Base-by-base conservation (phyloP, 768 basidiomycete genomes). In the Serendipita indica region DNA sequence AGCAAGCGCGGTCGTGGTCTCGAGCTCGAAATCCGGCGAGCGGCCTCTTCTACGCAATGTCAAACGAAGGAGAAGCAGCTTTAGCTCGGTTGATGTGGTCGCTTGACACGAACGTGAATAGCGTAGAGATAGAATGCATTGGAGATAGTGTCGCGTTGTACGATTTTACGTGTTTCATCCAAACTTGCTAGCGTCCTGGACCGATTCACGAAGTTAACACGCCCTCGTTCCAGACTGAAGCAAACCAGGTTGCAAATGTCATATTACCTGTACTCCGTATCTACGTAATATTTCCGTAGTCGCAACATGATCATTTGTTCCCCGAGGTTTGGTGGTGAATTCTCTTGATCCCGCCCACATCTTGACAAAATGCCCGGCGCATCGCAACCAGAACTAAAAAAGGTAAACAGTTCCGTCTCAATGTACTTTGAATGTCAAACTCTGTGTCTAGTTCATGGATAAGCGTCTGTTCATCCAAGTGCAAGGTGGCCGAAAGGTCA, bases 361-460 rank as follows among this genome's bases (percentile, higher is more conserved):
- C n/a, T n/a, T n/a, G n/a, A n/a, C 65, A 73, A 62, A 68, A 89
- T 92, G 89, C 90, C 89, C 39, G 90, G 91, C 76, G 88, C 90
- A 65, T 89, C 91, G 43, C 90, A 96, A 71, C 94, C 94, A 61
- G 94, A 98, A 70, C 79, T 98, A 61, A 98, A 96, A 79, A 98
- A 94, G 83, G 94, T 92, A n/a, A n/a, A 63, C 60, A 10, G 57
- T 20, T 58, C 22, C 56, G 20, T 6, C 14, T 41, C 43, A 61
- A 41, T n/a, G 54, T 60, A 27, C 10, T 20, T 41, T 65, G 39
- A 58, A 41, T 56, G 32, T 56, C 57, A 54, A 39, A 45, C 61
- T 39, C 32, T 33, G 32, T 22, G 16, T 32, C 43, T 70, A 98
- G 89, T 99, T 96, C 69, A 98, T 99, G 93, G 96, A 99, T 79